Percentiles rank a stretch among this genome's conserved stretches.
phyloP scores from a whole-genome alignment of 441 rosid genomes.

The Gossypium schwendimanii region DNA sequence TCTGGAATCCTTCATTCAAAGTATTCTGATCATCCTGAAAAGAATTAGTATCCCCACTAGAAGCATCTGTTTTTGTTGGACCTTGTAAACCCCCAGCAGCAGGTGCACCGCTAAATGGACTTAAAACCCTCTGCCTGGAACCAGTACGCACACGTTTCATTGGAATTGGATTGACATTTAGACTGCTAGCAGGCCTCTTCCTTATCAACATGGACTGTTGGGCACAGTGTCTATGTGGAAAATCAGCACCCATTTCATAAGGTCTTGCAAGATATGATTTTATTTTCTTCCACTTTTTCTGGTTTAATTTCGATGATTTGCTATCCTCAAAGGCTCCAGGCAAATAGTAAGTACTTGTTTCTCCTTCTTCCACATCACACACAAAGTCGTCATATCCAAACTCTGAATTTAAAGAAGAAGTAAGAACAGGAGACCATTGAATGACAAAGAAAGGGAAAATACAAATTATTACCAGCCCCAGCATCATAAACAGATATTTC shows the following conservation, averaged over 20 bases:
- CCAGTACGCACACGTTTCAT: slow-evolving; percentile 90
- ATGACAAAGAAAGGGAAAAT: slow-evolving; percentile 12
- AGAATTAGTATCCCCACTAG: slow-evolving; percentile 96
- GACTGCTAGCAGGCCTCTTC: slow-evolving; percentile 65
- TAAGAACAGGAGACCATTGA: slow-evolving; percentile 22
- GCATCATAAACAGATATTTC: slow-evolving; percentile 69
- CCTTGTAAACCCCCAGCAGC: slow-evolving; percentile 42
- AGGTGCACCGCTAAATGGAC: slow-evolving; percentile 59
- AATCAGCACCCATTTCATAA: slow-evolving; percentile 58
- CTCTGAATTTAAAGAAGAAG: slow-evolving; percentile 38
- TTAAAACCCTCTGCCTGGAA: slow-evolving; percentile 68
- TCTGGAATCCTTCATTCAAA: slow-evolving; percentile 63
- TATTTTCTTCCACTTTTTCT: slow-evolving; percentile 43
- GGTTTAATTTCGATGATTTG: slow-evolving; percentile 47
- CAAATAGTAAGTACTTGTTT: slow-evolving; percentile 66
- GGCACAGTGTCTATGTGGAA: slow-evolving; percentile 42
- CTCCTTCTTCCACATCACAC: slow-evolving; percentile 86
- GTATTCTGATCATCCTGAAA: slow-evolving; percentile 94
- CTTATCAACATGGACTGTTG: slow-evolving; percentile 47
- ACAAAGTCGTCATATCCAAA: slow-evolving; percentile 43
- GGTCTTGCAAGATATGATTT: slow-evolving; percentile 49
- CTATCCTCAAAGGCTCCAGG: slow-evolving; percentile 56
- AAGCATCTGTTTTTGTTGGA: slow-evolving; percentile 69
- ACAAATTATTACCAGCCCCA: slow-evolving; percentile 51
- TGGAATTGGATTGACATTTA: slow-evolving; percentile 62